phyloP scores from a whole-genome alignment of 1,284 basidiomycete species.

The Neolentinus lepideus region DNA sequence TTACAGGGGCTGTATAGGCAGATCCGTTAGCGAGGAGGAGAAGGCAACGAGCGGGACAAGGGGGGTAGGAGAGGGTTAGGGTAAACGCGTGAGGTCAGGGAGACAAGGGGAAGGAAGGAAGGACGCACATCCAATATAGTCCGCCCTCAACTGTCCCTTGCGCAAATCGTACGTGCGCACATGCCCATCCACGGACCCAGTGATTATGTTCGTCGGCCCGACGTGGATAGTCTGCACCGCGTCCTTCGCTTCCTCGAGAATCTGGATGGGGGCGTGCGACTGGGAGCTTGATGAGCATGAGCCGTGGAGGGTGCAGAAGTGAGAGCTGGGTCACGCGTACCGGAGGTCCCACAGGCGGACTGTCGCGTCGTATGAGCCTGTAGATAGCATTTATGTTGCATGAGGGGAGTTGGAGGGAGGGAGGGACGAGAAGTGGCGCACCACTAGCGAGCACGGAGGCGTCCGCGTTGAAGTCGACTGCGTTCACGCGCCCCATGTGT shows the following conservation, averaged over 20 bases:
- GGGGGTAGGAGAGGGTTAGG: too few species aligned
- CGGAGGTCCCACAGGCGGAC: conserved; percentile 86
- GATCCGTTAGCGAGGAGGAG: too few species aligned
- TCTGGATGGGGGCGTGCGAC: conserved; percentile 81
- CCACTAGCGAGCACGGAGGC: conserved; percentile 83
- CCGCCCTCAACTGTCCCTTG: conserved; percentile 81
- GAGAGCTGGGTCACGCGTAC: conserved; percentile 29
- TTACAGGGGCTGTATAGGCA: conserved; percentile 72
- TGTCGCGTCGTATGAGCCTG: conserved; percentile 85
- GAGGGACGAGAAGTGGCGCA: conserved; percentile 31
- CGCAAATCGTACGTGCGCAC: conserved; percentile 92
- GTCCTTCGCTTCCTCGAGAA: conserved; percentile 85
- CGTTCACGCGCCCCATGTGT: conserved; percentile 86
- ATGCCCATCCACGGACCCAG: conserved; percentile 88
- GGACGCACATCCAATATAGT: conserved; percentile 84
- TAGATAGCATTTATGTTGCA: neutral
- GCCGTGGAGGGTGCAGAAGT: neutral
- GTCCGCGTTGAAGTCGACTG: conserved; percentile 86
- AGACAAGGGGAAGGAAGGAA: neutral
- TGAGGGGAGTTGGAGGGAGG: conserved; percentile 3
- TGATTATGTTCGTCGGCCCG: conserved; percentile 56
- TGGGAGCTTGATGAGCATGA: conserved; percentile 48
- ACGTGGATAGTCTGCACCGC: conserved; percentile 79
- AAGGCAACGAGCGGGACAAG: too few species aligned
- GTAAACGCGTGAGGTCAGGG: neutral